Percentiles rank a stretch among this genome's conserved stretches.
These are phyloP conservation scores for Phialophora tarda DNA, from an alignment of 2,329 filamentous ascomycete species.

Conservation along the genomic window DNA sequence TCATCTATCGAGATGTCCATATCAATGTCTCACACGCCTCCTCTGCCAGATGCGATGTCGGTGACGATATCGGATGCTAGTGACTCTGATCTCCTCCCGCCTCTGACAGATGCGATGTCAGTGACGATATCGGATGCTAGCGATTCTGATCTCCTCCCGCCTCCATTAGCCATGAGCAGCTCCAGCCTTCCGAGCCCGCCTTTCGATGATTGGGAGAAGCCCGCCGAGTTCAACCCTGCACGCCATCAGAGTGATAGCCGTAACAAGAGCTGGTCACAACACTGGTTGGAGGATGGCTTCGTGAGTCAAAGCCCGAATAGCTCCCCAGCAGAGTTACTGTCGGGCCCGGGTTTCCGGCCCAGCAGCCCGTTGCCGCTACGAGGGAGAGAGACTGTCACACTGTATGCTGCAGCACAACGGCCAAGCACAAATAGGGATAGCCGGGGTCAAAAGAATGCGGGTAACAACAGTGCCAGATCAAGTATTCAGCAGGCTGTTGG, in stretches of 20 bases:
- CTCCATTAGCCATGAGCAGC: constrained; percentile 26
- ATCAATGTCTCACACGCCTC: constrained; percentile 30
- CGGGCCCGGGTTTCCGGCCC: constrained; percentile 5
- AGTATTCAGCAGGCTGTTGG: constrained; percentile 33
- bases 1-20: constrained; percentile 32
- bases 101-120: constrained; percentile 33
- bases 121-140: constrained; percentile 32
- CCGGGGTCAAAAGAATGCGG: constrained; percentile 9
- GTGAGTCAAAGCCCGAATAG: constrained; percentile 20
- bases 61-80: constrained; percentile 31
- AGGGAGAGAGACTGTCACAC: constrained; percentile 42
- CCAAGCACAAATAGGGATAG: constrained; percentile 23
- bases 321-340: constrained; percentile 2
- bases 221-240: constrained; percentile 10
- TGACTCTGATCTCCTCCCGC: constrained; percentile 29
- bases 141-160: constrained; percentile 29
- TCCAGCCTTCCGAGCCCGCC: constrained; percentile 29
- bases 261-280: constrained; percentile 21
- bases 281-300: constrained; percentile 28
- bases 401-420: constrained; percentile 24
- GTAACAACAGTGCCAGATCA: constrained; percentile 22
- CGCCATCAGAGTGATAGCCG: constrained; percentile 7
- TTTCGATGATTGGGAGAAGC: constrained; percentile 24
- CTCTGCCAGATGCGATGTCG: constrained; percentile 33
- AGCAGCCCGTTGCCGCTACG: constrained; percentile 14